Conservation (phyloP, 164 flowering plant genomes). For the Chimonanthus praecox region DNA sequence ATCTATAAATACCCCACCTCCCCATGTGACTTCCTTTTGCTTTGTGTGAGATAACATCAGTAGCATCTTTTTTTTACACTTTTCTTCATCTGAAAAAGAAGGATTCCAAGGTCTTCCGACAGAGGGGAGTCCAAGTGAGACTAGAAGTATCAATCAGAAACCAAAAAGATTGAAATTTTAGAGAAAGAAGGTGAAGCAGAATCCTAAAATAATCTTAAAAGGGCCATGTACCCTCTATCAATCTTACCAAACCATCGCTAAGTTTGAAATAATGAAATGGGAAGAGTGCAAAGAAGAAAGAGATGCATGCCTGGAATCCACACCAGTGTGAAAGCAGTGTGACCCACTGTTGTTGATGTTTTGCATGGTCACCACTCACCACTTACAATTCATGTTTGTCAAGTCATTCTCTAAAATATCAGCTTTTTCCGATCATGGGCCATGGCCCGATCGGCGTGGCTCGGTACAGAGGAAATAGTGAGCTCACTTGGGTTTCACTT, state of each 20-base stretch:
- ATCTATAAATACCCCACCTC: background rate
- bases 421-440: background rate
- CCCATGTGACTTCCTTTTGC: background rate
- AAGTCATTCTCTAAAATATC: background rate
- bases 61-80: background rate
- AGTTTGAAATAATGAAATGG: background rate
- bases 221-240: background rate
- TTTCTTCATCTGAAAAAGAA: background rate
- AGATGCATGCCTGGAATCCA: background rate
- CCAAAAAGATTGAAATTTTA: background rate
- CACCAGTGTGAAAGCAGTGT: background rate
- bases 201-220: background rate
- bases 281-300: background rate
- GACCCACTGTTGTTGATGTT: background rate
- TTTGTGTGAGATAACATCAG: background rate
- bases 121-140: background rate
- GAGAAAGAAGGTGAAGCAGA: background rate
- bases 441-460: background rate
- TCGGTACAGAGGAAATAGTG: too few species aligned
- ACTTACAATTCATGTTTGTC: background rate
- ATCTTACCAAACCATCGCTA: background rate
- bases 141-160: background rate
- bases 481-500: too few species aligned
- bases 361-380: background rate
- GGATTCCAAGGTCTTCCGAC: background rate